Evolutionary conservation across 2,329 filamentous ascomycete genomes (phyloP), one percentile per base, ranked within the genome.

Genomic region (Ramularia collo-cygni): DNA sequence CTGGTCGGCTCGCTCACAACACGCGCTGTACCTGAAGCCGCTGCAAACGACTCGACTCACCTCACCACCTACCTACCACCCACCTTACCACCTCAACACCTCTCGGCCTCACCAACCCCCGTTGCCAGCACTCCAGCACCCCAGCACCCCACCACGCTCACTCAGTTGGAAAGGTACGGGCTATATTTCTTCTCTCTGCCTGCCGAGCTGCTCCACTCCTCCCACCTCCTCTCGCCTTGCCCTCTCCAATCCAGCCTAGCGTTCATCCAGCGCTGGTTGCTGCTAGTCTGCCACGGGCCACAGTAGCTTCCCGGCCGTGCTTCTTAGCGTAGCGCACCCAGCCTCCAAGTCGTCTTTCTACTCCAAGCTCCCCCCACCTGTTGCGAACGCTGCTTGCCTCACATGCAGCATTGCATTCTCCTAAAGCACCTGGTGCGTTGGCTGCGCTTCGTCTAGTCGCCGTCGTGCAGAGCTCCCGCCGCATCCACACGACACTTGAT

Each of bases 321-420:
- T 48, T 37, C 43, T 39, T 38, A 38, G 43, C 40, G 38, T 48
- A 51, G 49, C 47, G 37, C 47, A 33, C 16, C 45, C 50, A 43
- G 52, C 55, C 51, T 54, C 46, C 57, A 51, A 56, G 43, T 48
- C 53, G 31, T 40, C 47, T 53, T 50, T 48, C 48, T 47, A 40
- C 50, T 40, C 49, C 44, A 50, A 45, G 38, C 50, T 51, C 53
- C 51, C 55, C 52, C 47, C 48, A 44, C 54, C 46, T 40, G 45
- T 55, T 40, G 54, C 51, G 52, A 55, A 53, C 52, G 52, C 51
- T 44, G 44, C 44, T 52, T 48, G 44, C 48, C 52, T n/a, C n/a
- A n/a, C 51, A 56, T 60, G 57, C 57, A n/a, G n/a, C n/a, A 60
- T 58, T 58, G 56, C 57, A 58, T 60, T 53, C 51, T 43, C 46